Evolutionary conservation across 2,329 filamentous ascomycete species (phyloP).

Genomic region (Neofusicoccum umdonicola): DNA sequence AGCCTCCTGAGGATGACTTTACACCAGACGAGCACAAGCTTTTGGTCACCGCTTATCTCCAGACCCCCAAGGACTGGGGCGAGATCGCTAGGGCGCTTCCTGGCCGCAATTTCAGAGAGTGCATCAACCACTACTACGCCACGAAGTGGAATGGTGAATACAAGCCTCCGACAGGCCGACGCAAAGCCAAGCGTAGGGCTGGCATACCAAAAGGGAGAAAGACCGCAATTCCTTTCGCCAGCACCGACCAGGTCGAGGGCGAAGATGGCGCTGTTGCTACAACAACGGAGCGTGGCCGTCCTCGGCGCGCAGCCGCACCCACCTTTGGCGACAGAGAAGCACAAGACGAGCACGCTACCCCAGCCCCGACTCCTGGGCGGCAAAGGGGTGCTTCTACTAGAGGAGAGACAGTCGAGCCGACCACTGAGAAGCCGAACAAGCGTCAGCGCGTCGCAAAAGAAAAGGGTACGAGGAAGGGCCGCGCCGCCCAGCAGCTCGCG

Average conservation of each 20-base stretch:
- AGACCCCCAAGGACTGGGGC: conserved; percentile 77
- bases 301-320: conserved; percentile 59
- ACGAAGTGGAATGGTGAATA: conserved; percentile 73
- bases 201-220: conserved; percentile 11
- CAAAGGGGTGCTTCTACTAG: conserved; percentile 39
- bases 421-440: conserved; percentile 35
- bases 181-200: conserved; percentile 10
- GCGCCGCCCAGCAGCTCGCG: conserved; percentile 30
- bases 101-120: conserved; percentile 70
- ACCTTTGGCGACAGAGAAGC: conserved; percentile 66
- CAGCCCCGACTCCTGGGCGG: conserved; percentile 60
- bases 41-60: conserved; percentile 73
- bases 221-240: conserved; percentile 8
- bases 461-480: conserved; percentile 31
- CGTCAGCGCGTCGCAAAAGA: conserved; percentile 33
- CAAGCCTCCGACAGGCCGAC: conserved; percentile 48
- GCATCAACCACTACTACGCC: conserved; percentile 83
- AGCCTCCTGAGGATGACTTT: conserved; percentile 73
- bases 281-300: conserved; percentile 49
- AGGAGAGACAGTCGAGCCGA: conserved; percentile 21
- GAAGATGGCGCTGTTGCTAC: conserved; percentile 36
- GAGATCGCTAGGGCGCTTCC: conserved; percentile 68
- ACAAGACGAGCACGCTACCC: conserved; percentile 47
- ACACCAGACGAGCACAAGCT: conserved; percentile 65
- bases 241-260: conserved; percentile 49